phyloP scores from a whole-genome alignment of 2,329 filamentous ascomycete species.

The Zasmidium cellare region DNA sequence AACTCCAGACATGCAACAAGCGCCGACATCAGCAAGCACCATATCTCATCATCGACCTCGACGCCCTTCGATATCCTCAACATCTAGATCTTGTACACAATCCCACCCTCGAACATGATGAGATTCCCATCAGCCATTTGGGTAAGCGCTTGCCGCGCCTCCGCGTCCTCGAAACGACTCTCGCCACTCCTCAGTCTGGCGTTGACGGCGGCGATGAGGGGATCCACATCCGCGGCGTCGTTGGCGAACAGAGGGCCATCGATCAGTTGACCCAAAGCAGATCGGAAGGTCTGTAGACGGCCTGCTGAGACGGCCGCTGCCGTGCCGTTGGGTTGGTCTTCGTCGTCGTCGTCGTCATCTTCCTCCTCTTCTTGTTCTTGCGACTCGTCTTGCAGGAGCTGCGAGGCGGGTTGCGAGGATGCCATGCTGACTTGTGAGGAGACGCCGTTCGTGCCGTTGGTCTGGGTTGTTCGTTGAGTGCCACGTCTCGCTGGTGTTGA shows the following conservation, averaged over 20 bases:
- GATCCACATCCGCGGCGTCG: slow-evolving; percentile 74
- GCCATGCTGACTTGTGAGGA: slow-evolving; percentile 64
- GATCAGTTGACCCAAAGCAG: slow-evolving; percentile 78
- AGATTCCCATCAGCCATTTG: slow-evolving; percentile 81
- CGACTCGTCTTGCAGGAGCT: slow-evolving; percentile 59
- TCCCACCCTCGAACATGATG: slow-evolving; percentile 68
- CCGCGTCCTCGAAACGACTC: slow-evolving; percentile 64
- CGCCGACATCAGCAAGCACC: neutral
- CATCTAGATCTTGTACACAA: slow-evolving; percentile 52
- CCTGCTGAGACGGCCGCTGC: slow-evolving; percentile 56
- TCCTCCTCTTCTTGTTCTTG: slow-evolving; percentile 41
- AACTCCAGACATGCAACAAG: neutral
- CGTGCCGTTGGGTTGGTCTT: slow-evolving; percentile 43
- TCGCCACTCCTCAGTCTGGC: slow-evolving; percentile 61
- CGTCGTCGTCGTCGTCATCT: slow-evolving; percentile 32
- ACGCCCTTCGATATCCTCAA: neutral
- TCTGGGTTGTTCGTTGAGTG: slow-evolving; percentile 35
- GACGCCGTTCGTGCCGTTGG: slow-evolving; percentile 35
- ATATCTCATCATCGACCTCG: no score
- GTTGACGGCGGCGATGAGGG: slow-evolving; percentile 79
- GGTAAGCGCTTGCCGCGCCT: slow-evolving; percentile 75
- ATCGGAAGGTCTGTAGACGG: slow-evolving; percentile 74
- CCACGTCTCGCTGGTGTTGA: slow-evolving; percentile 28
- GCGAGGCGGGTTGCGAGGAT: slow-evolving; percentile 76
- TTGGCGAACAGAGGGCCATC: slow-evolving; percentile 81